A percentile compares a stretch with the other conserved stretches of the same genome.
Conservation (phyloP, 1,284 basidiomycete genomes). For the Calocybe gambosa region DNA sequence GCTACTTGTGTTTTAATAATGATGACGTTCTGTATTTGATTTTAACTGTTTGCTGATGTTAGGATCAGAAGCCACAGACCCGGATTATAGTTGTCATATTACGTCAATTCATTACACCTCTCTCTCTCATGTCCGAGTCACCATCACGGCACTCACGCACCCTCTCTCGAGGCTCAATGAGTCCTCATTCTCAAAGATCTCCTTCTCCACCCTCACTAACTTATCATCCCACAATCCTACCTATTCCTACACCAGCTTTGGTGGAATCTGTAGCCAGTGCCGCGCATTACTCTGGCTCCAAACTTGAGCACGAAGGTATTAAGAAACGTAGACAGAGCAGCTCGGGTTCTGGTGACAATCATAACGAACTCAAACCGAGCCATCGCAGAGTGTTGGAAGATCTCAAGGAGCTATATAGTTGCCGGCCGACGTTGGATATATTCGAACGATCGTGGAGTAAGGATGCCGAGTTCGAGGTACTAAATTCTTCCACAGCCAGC, state of each 20-base stretch:
- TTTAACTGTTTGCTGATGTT: constrained; percentile 9
- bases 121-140: constrained; percentile 17
- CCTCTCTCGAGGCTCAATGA: constrained; percentile 20
- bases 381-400: constrained; percentile 45
- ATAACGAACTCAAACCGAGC: constrained; percentile 31
- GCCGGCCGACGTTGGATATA: constrained; percentile 48
- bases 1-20: too few species aligned
- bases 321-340: constrained; percentile 31
- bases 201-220: constrained; percentile 37
- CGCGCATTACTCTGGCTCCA: constrained; percentile 50
- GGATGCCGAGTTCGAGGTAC: constrained; percentile 57
- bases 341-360: constrained; percentile 22
- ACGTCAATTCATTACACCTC: constrained; percentile 7
- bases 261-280: constrained; percentile 51
- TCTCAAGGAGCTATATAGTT: constrained; percentile 54
- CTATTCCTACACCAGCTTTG: constrained; percentile 44
- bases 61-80: constrained; percentile 5
- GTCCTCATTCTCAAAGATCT: constrained; percentile 20
- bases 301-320: constrained; percentile 28
- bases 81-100: not conserved
- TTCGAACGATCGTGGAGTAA: constrained; percentile 52
- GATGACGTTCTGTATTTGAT: too few species aligned
- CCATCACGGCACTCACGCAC: constrained; percentile 21
- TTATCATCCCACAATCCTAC: constrained; percentile 37
- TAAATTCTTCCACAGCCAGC: not conserved